phyloP scores from a whole-genome alignment of 2,329 filamentous ascomycete species.

The Alternaria tenuissima region DNA sequence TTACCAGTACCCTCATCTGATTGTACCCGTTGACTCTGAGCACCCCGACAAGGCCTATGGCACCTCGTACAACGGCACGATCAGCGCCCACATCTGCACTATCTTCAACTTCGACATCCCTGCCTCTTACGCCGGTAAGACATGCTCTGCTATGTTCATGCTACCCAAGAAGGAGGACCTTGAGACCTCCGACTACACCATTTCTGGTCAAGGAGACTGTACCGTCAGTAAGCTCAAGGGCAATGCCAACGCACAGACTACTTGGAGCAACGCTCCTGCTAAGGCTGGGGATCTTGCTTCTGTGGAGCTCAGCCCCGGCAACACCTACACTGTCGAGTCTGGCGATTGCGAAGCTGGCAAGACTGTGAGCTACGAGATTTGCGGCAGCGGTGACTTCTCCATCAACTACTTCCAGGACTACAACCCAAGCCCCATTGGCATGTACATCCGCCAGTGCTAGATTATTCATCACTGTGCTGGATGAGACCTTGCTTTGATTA shows the following conservation, averaged over 20 bases:
- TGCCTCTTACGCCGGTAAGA: slow-evolving; percentile 61
- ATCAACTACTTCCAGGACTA: slow-evolving; percentile 72
- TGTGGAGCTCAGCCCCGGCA: slow-evolving; percentile 60
- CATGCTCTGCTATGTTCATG: slow-evolving; percentile 71
- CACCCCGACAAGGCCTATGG: slow-evolving; percentile 62
- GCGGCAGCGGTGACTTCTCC: slow-evolving; percentile 57
- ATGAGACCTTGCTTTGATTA: not conserved
- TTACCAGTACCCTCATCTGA: slow-evolving; percentile 58
- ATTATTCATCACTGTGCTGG: not conserved
- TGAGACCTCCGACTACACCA: slow-evolving; percentile 66
- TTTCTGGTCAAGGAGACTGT: slow-evolving; percentile 63
- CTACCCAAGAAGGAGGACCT: slow-evolving; percentile 66
- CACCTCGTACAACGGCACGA: slow-evolving; percentile 63
- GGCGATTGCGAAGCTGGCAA: slow-evolving; percentile 65
- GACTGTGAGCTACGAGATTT: slow-evolving; percentile 63
- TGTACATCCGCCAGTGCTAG: slow-evolving; percentile 43
- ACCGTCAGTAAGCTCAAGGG: slow-evolving; percentile 61
- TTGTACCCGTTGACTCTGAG: slow-evolving; percentile 66
- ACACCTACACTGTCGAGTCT: slow-evolving; percentile 60
- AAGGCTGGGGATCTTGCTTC: slow-evolving; percentile 52
- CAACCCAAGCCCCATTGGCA: slow-evolving; percentile 58
- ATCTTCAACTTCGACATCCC: slow-evolving; percentile 77
- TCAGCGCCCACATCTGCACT: slow-evolving; percentile 56
- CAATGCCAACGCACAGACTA: slow-evolving; percentile 60
- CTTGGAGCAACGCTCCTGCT: slow-evolving; percentile 62